Evolutionary conservation across 1,284 basidiomycete genomes (phyloP).

Genomic region (Vanrija humicola): DNA sequence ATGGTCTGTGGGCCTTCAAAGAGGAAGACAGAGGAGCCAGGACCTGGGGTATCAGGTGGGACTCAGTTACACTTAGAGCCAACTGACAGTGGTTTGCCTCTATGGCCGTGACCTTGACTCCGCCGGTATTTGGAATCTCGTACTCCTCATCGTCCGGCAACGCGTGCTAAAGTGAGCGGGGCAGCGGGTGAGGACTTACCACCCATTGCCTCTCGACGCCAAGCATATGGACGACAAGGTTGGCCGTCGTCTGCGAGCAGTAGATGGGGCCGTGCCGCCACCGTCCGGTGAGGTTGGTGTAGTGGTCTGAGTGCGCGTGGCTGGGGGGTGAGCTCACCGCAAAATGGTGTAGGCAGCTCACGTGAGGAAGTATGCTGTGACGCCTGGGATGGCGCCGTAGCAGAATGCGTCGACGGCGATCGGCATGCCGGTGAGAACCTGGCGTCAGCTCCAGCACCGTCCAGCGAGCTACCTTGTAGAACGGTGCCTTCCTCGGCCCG

Average conservation of each 20-base stretch:
- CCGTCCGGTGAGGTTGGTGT: constrained; percentile 77
- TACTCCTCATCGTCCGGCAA: constrained; percentile 75
- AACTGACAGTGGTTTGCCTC: constrained; percentile 87
- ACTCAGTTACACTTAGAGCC: too few relatives aligned
- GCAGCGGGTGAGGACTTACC: constrained; percentile 51
- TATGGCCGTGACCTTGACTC: constrained; percentile 86
- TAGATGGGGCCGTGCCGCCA: constrained; percentile 94
- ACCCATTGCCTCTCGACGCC: constrained; percentile 84
- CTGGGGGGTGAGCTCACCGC: constrained; percentile 52
- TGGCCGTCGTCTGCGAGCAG: constrained; percentile 86
- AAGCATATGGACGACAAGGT: constrained; percentile 83
- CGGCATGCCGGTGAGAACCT: constrained; percentile 88
- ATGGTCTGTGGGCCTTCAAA: constrained; percentile 88
- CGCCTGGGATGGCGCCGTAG: constrained; percentile 82
- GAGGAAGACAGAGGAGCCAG: constrained; percentile 88
- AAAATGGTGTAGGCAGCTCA: too few relatives aligned
- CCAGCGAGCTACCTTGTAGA: constrained; percentile 72
- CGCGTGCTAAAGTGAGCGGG: constrained; percentile 32
- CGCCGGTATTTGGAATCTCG: constrained; percentile 73
- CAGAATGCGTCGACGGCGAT: constrained; percentile 94
- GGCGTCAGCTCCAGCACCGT: background rate
- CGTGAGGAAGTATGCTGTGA: constrained; percentile 87
- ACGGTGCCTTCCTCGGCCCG: constrained; percentile 74
- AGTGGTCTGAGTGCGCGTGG: constrained; percentile 92
- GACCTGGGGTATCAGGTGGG: constrained; percentile 57